Base-by-base conservation (phyloP, 192 early-diverging fungal genomes). In the Coemansia sp. region DNA sequence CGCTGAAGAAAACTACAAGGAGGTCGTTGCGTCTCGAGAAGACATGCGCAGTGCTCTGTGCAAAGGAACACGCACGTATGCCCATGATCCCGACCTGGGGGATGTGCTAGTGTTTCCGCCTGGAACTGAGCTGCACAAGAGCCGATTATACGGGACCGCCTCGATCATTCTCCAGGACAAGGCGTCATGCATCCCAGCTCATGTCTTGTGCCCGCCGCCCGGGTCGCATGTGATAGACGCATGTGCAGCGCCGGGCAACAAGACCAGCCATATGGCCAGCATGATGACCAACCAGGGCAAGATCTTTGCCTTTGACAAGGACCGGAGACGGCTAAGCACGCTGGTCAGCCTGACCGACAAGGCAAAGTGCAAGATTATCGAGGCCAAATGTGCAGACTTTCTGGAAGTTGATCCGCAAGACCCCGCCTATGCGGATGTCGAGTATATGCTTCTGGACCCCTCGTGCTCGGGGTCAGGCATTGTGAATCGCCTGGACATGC, bases 221-320 rank as follows among this genome's bases (percentile, higher is more conserved):
- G 67, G 62, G 5, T 55, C 82, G 3, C 56, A 58, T 18, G 90
- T 87, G 2, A 90, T 99, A 40, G 96, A 99, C 64, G 93, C 88
- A 7, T 99, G 94, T 65, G 96, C 96, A 12, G 94, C 94, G 0
- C 95, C 95, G 4, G 95, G 95, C 6, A 99, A 99, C 79, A 99
- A 99, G 66, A 99, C 96, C 5, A 90, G 90, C 44, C 95, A 97
- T 62, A 74, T 99, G 48, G 87, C 87, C 5, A 89, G 90, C 51
- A 75, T 93, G 21, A 91, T 97, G 88, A 80, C 81, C 31, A 94
- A 94, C 52, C 81, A 82, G 7, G 96, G 94, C 11, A 82, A 68
- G 31, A 90, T 99, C 41, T 89, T 81, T 72, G 96, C 96, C 0
- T 94, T 96, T 68, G 96, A 99, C 62, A 80, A 86, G 68, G 93